Evolutionary conservation across 441 rosid species (phyloP).

Genomic region (Gossypium gossypioides): DNA sequence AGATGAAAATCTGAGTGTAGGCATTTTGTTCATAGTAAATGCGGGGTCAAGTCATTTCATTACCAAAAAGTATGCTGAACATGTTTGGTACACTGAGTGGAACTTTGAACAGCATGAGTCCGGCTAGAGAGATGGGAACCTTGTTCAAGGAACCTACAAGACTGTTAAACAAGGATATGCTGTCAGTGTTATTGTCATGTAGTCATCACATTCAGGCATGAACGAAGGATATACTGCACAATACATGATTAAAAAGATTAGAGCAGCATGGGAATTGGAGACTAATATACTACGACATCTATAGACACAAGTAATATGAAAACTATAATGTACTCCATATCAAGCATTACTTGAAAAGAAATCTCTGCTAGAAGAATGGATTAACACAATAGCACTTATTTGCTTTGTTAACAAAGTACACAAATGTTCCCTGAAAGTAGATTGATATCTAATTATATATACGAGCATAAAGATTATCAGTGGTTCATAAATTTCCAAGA

Average conservation of each 20-base stretch:
- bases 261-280: background rate
- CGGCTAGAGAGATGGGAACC: slow-evolving; percentile 79
- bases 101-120: slow-evolving; percentile 64
- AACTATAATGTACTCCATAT: background rate
- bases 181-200: background rate
- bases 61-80: slow-evolving; percentile 85
- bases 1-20: background rate
- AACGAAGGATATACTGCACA: background rate
- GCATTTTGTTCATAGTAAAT: background rate
- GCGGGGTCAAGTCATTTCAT: slow-evolving; percentile 12
- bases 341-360: background rate
- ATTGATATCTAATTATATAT: background rate
- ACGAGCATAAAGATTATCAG: background rate
- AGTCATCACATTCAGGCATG: background rate
- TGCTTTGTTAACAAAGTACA: background rate
- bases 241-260: background rate
- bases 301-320: background rate
- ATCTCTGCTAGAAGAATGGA: background rate
- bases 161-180: slow-evolving; percentile 28
- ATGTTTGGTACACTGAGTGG: slow-evolving; percentile 60
- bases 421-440: background rate
- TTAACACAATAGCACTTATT: background rate
- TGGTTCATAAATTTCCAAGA: background rate
- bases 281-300: background rate
- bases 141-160: slow-evolving; percentile 90